Evolutionary conservation across 345 rosid species (phyloP), one percentile per base, ranked within the genome.

Genomic region (Corymbia maculata): DNA sequence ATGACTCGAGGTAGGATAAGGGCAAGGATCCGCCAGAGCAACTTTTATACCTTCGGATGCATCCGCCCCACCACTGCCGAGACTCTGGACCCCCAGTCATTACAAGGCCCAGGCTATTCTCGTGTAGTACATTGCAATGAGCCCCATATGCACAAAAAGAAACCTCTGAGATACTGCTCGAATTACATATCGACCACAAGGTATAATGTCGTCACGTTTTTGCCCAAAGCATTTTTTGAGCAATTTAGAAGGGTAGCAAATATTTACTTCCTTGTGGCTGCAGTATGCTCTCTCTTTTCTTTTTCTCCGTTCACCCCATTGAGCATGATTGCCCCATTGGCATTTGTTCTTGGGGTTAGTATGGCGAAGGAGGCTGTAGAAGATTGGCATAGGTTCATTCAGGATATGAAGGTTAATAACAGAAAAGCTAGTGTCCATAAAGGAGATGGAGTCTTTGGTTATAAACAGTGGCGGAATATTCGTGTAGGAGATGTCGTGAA

Each of bases 171-270:
- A 85, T 97, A 98, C 53, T 89, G 98, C 87, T 92, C 95, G 26
- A 98, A 98, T 91, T 93, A 93, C 88, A 97, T 97, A 89, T 96
- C 99, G 6, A 98, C 99, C 64, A 98, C 99, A 2, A 95, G 95
- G 89, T 98, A 98, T 89, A 98, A 96, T 88, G 61, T 94, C 19
- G 84, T 93, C 42, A 93, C 99, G 32, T 98, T 96, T 93, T 89
- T 98, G 61, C 99, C 99, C 21, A 97, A 97, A 88, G 98, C 99
- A 3, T 92, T 98, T 66, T 98, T 95, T 87, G 99, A 98, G 89
- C 99, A 98, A 92, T 98, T 98, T 87, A 94, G 95, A 88, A 95
- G 99, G n/a, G 98, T 97, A 70, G 99, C 99, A 70, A 98, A 98
- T 90, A 92, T 98, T 61, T 98, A 98, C 93, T 98, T 98, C 95